Percentiles rank a stretch among this genome's conserved stretches.
These are phyloP conservation scores for Mucor sp. DNA, from an alignment of 371 early-diverging fungal species.

Conservation along the genomic window DNA sequence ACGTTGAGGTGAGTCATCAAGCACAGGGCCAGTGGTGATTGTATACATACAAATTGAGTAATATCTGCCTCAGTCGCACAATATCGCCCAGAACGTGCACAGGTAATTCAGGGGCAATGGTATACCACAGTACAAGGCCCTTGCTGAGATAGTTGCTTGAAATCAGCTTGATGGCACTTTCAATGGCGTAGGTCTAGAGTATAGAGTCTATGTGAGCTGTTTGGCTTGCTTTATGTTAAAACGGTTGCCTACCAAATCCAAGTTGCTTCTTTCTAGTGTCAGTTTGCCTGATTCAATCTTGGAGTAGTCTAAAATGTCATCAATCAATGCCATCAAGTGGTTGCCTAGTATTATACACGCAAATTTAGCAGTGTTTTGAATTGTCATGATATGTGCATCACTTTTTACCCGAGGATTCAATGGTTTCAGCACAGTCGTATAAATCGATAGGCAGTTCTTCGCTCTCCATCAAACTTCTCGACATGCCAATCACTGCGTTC, in stretches of 20 bases:
- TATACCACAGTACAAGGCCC: conserved; percentile 49
- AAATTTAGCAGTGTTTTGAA: background rate
- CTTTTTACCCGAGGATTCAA: conserved; percentile 19
- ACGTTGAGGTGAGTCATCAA: background rate
- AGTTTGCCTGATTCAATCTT: conserved; percentile 53
- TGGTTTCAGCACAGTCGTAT: conserved; percentile 54
- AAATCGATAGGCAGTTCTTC: conserved; percentile 49
- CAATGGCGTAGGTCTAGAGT: conserved; percentile 17
- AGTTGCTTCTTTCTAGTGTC: conserved; percentile 30
- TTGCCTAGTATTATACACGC: conserved; percentile 19
- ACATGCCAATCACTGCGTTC: conserved; percentile 64
- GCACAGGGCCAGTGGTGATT: background rate
- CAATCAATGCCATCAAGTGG: conserved; percentile 25
- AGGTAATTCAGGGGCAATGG: conserved; percentile 49
- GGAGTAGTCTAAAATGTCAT: conserved; percentile 54
- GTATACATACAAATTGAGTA: conserved; percentile 31
- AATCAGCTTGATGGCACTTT: conserved; percentile 23
- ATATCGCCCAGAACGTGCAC: conserved; percentile 38
- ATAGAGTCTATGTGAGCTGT: background rate
- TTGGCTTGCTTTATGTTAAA: background rate
- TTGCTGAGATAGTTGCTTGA: conserved; percentile 28
- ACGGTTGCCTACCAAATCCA: conserved; percentile 13
- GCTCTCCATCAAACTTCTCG: conserved; percentile 54
- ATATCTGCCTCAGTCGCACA: conserved; percentile 42
- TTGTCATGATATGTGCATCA: too few species aligned